A percentile compares a stretch with the other conserved stretches of the same genome.
Conservation (phyloP, 1,139 yeast species). For the Zygoascus sp. region DNA sequence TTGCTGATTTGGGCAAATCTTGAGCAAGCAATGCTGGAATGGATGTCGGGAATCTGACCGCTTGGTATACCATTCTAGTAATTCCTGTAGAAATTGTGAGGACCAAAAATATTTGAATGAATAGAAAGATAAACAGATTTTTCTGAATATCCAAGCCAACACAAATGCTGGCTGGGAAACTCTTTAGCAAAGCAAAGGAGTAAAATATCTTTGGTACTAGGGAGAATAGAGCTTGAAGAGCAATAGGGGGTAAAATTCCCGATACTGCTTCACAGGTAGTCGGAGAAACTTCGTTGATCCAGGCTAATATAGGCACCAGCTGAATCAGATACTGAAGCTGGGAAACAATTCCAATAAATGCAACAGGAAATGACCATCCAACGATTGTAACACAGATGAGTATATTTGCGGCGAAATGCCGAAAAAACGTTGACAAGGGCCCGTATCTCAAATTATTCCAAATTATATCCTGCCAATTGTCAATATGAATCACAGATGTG, state of each 20-base stretch:
- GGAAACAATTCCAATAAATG: constrained; percentile 75
- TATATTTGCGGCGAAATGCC: constrained; percentile 42
- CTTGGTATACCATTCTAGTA: constrained; percentile 58
- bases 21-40: constrained; percentile 67
- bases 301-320: constrained; percentile 58
- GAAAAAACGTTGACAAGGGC: constrained; percentile 28
- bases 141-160: constrained; percentile 71
- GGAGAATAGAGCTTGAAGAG: constrained; percentile 63
- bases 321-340: constrained; percentile 60
- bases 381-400: constrained; percentile 54
- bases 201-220: constrained; percentile 69
- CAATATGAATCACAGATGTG: constrained; percentile 18
- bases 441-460: constrained; percentile 29
- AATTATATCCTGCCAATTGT: constrained; percentile 30
- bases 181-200: constrained; percentile 60
- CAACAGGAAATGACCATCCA: constrained; percentile 85
- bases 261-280: constrained; percentile 61
- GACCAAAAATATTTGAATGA: constrained; percentile 77
- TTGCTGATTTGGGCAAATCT: constrained; percentile 76
- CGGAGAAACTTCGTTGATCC: constrained; percentile 59
- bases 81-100: constrained; percentile 82
- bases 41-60: constrained; percentile 66
- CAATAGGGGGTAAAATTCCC: constrained; percentile 68
- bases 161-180: constrained; percentile 58
- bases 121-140: constrained; percentile 67